Base-by-base conservation (phyloP, 352 stramenopile species). In the Pythium brachiatum region DNA sequence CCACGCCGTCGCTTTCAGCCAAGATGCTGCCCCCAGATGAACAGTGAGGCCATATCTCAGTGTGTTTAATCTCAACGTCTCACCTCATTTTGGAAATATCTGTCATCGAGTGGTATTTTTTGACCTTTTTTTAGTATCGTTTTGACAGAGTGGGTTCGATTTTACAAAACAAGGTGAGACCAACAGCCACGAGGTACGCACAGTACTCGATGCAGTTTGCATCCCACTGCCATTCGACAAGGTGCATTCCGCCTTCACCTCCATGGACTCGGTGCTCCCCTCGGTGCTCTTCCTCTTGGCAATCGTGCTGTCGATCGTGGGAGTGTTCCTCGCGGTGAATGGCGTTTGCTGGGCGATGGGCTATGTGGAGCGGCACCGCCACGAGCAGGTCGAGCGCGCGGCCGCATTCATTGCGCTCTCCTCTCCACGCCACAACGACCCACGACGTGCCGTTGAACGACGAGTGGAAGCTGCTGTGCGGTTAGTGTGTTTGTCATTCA, bases 1-100 rank as follows among this genome's bases (percentile, higher is more conserved):
- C 25, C 32, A 31, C 27, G 21, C 39, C 62, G 8, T 69, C 62
- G 23, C 48, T 64, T 6, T 41, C 55, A 7, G 55, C 62, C 6
- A 69, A 69, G 16, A 69, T 69, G 62, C 47, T 69, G 1, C 62
- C 62, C n/a, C 53, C 34, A 25, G 41, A 47, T 7, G 36, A 34
- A 5, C 5, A 39, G 21, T 68, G 50, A 56, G 26, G 4, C 23
- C 31, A 36, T 34, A 2, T 27, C n/a, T 26, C 39, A 47, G 6
- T 46, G 15, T 1, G 18, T n/a, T n/a, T n/a, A n/a, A n/a, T n/a
- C n/a, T n/a, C n/a, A 21, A 9, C 38, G 6, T 21, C 18, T 27
- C n/a, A 26, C 39, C 39, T 26, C 26, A 12, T 27, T 47, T 26
- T 47, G 39, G 7, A 3, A 47, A 16, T 46, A 23, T 21, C 15